Base-by-base conservation (phyloP, 306 rosid genomes). In the Vicia villosa region DNA sequence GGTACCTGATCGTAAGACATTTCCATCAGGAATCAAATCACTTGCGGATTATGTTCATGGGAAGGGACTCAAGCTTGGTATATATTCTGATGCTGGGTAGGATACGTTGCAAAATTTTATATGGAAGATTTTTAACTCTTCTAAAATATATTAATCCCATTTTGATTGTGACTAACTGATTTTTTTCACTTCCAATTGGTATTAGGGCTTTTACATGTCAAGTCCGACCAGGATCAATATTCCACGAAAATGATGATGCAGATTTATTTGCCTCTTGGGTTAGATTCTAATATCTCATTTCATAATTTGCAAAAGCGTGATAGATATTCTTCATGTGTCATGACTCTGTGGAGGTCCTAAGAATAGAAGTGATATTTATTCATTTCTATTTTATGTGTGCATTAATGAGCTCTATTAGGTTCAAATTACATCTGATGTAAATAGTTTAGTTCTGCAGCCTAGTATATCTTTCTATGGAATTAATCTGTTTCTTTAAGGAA, bases 1-100 rank as follows among this genome's bases (percentile, higher is more conserved):
- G 82, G 88, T 85, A 68, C 87, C 96, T 65, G 86, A 94, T 81
- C 75, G 58, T 32, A 81, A 81, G 73, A 54, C 83, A 72, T 94
- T 94, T 82, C 95, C 98, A 1, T 90, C 95, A 4, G 98, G 98
- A 94, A 87, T 90, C 78, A 90, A 88, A 80, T 88, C 96, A 20
- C 76, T 94, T 58, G 89, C 96, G 50, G 95, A 94, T 84, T 94
- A 94, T 75, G 73, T 90, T 21, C 97, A 94, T 69, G 81, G 77
- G 26, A 88, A 83, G 82, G 98, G 95, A 78, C 93, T 88, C 66
- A 90, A 88, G 85, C 85, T 94, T 78, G 98, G 98, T 68, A 88
- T 90, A 51, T 94, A 94, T 84, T 90, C 98, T 66, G 94, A 86
- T 85, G 97, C 97, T 15, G 97, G 98, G 98, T 94, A 84, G 72